Evolutionary conservation across 2,329 filamentous ascomycete species (phyloP), one percentile per base, ranked within the genome.

Genomic region (Madurella fahalii): DNA sequence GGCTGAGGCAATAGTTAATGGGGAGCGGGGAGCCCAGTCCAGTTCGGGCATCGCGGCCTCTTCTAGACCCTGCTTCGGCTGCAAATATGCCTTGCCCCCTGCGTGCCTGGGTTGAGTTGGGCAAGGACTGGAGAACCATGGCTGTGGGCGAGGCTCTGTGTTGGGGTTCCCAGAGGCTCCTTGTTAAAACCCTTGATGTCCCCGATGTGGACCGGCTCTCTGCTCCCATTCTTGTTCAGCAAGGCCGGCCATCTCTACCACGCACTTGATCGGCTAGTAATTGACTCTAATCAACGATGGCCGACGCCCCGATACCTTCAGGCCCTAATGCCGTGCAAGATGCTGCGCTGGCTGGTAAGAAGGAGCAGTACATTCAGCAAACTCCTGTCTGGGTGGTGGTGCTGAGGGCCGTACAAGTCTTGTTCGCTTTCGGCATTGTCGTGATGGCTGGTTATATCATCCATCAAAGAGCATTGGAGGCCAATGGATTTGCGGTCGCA

Each of bases 321-420:
- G 34, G 34, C 9, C 34, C 34, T 37, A 4, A 48, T 11, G 34
- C 34, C 9, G 13, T 11, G 40, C 40, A 39, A 31, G 51, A 55
- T 44, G 40, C 44, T 32, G 49, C 30, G 37, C 46, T 34, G 5
- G 9, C 44, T n/a, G 34, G 2, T 25, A 32, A 34, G 45, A 32
- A 56, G 17, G 53, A 57, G 41, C 61, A 45, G 18, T 64, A 60
- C 53, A 56, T 69, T 42, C 63, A 67, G 40, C 20, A 47, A n/a
- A 67, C 62, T 0, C 67, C 64, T 1, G n/a, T 60, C 2, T 64
- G 61, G 59, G 46, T 65, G 41, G 54, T 64, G 7, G 57, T 66
- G 1, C 61, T 64, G 9, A 62, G 67, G 43, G 65, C 63, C 13
- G 60, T 66, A 52, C 65, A 68, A 52, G n/a, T 63, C n/a, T 57